Evolutionary conservation across 2,329 filamentous ascomycete species (phyloP), one percentile per base, ranked within the genome.

Genomic region (Trichoderma guizhouense): DNA sequence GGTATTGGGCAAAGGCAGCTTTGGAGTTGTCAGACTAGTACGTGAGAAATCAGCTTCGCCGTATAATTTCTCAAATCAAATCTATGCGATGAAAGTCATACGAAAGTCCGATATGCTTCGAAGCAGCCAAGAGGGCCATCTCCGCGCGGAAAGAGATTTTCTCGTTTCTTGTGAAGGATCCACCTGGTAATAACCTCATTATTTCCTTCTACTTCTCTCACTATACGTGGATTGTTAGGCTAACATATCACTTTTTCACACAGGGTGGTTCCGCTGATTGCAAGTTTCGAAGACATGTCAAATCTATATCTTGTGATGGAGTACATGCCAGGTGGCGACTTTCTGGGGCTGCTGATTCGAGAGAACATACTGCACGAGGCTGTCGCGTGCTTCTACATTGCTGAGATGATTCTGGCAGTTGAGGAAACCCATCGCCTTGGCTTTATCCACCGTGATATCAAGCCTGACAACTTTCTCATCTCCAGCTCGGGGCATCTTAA

Each of bases 81-180:
- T 97, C 0, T 98, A 92, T 79, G 96, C 96, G 15, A 98, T 98
- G 95, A 98, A 98, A 79, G 93, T 97, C 36, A 98, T 98, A 75
- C 90, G 92, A 72, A 99, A 99, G 79, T 93, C 93, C 1, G 91
- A 94, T 71, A 98, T 98, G 95, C 86, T 98, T 70, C 90, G 91
- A 14, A 96, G 94, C 73, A 92, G 92, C 74, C 96, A 98, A 82
- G 95, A 98, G 81, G 95, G 93, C 0, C 96, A 98, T 82, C 82
- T 99, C 24, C 90, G 94, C 43, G 95, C 95, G 0, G 95, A 99
- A 79, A 86, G 95, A 75, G 96, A 98, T 77, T 97, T 98, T 75
- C 86, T 99, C 8, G 94, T 97, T 30, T 90, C 92, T 7, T 95
- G 94, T 1, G 93, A 96, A 79, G 92, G 91, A n/a, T 97, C 94